Percentiles rank a stretch among this genome's conserved stretches.
phyloP scores from a whole-genome alignment of 2,329 filamentous ascomycete species.

The Pseudogymnoascus sp. region DNA sequence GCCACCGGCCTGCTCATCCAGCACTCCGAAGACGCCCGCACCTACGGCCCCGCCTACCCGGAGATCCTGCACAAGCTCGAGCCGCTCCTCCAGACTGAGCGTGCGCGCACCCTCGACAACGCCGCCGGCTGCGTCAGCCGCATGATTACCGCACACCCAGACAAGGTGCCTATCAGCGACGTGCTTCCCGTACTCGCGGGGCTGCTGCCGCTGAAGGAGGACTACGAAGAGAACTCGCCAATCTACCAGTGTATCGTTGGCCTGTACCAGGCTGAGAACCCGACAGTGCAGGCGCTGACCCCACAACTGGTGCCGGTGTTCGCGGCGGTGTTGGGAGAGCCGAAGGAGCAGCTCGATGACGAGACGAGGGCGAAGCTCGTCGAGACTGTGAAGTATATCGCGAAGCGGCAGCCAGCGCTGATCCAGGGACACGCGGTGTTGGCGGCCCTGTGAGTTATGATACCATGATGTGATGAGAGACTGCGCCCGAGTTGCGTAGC shows the following conservation, averaged over 20 bases:
- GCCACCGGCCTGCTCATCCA: constrained; percentile 79
- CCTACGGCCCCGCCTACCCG: constrained; percentile 67
- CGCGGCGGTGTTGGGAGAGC: constrained; percentile 62
- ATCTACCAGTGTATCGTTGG: constrained; percentile 85
- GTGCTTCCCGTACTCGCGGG: constrained; percentile 75
- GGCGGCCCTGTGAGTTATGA: constrained; percentile 12
- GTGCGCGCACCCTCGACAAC: constrained; percentile 84
- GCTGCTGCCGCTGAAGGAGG: constrained; percentile 80
- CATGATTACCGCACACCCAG: constrained; percentile 86
- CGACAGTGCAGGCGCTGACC: constrained; percentile 63
- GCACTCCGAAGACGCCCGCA: constrained; percentile 64
- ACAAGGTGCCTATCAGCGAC: constrained; percentile 70
- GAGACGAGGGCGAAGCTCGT: constrained; percentile 62
- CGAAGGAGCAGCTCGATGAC: constrained; percentile 67
- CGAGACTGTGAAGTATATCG: constrained; percentile 47
- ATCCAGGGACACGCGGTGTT: constrained; percentile 23
- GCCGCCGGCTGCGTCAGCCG: constrained; percentile 84
- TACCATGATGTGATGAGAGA: constrained; percentile 9
- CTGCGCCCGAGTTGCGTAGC: neutral
- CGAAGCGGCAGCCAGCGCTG: constrained; percentile 22
- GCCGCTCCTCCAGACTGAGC: constrained; percentile 68
- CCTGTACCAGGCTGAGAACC: constrained; percentile 67
- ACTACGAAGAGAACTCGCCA: constrained; percentile 94
- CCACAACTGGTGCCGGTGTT: constrained; percentile 64
- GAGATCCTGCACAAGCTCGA: constrained; percentile 80